Evolutionary conservation across 2,329 filamentous ascomycete species (phyloP).

Genomic region (Scedosporium aurantiacum): DNA sequence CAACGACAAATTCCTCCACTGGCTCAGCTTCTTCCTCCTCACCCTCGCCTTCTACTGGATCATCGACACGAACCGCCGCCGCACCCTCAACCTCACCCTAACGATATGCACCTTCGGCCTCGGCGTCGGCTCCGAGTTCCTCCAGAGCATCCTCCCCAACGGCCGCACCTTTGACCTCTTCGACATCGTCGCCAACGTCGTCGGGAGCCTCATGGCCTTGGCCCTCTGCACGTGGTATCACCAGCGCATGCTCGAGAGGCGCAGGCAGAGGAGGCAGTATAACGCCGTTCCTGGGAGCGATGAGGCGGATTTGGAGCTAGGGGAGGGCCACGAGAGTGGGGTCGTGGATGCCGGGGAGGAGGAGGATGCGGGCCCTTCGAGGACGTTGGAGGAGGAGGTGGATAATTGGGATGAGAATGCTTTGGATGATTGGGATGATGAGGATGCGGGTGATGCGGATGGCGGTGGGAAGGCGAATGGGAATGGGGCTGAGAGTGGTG

Average conservation of each 20-base stretch:
- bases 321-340: constrained; percentile 58
- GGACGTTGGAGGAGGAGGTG: constrained; percentile 63
- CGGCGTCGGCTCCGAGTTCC: constrained; percentile 63
- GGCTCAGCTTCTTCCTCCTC: constrained; percentile 79
- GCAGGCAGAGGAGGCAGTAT: constrained; percentile 63
- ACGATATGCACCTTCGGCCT: constrained; percentile 64
- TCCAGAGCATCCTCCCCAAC: constrained; percentile 66
- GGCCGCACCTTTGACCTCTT: constrained; percentile 62
- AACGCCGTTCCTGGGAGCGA: constrained; percentile 53
- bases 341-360: constrained; percentile 31
- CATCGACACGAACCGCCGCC: constrained; percentile 77
- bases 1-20: constrained; percentile 86
- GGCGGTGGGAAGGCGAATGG: constrained; percentile 11
- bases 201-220: constrained; percentile 63
- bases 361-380: constrained; percentile 16
- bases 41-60: constrained; percentile 94
- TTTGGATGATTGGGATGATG: constrained; percentile 46
- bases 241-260: constrained; percentile 85
- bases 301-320: constrained; percentile 64
- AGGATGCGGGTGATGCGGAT: constrained; percentile 25
- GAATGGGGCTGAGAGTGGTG: not conserved
- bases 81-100: constrained; percentile 73
- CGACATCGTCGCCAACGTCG: constrained; percentile 79
- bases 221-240: constrained; percentile 84
- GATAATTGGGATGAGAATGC: constrained; percentile 92